Evolutionary conservation across 352 stramenopile genomes (phyloP), one percentile per base, ranked within the genome.

Genomic region (Phytophthora parvispora): DNA sequence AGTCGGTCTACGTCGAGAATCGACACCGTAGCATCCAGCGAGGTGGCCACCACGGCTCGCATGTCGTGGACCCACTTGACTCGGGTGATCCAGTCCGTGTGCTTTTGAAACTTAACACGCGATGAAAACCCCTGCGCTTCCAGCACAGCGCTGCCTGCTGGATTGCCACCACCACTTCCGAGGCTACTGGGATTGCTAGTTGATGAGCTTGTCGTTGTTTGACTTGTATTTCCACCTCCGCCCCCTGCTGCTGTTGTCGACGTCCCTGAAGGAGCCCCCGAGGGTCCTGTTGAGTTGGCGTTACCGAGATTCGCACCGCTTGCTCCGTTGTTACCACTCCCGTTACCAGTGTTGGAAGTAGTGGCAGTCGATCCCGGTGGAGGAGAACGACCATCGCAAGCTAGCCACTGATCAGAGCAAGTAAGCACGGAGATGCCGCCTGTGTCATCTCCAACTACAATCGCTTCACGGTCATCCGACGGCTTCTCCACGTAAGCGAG

Each of bases 41-140:
- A 91, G 25, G 86, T 95, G 1, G 89, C 89, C 38, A 97, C 81
- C 22, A 94, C 80, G 3, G 87, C 86, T 43, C 84, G 84, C 47
- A 96, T 93, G 64, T 92, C 89, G 58, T 90, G 78, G 29, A 96
- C 87, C 82, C 89, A 96, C 49, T 95, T 92, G 45, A 96, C 82
- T 13, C 87, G 81, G 10, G 89, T 96, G 56, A 95, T 82, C 84
- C 89, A 93, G 72, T 96, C 89, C 38, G 82, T 92, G 72, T 93
- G 86, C 62, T 92, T 93, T 59, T 91, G 84, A 64, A 92, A 91
- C 52, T 91, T 93, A 59, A 83, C 77, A n/a, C 86, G 75, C 12
- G 83, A 84, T 6, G 72, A 78, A 60, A 93, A 93, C 0, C 83
- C 86, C 32, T 92, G 82, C 0, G 80, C 70, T 72, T 93, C 86